phyloP scores from a whole-genome alignment of 176 grass and related monocot species.

The Ananas comosus region DNA sequence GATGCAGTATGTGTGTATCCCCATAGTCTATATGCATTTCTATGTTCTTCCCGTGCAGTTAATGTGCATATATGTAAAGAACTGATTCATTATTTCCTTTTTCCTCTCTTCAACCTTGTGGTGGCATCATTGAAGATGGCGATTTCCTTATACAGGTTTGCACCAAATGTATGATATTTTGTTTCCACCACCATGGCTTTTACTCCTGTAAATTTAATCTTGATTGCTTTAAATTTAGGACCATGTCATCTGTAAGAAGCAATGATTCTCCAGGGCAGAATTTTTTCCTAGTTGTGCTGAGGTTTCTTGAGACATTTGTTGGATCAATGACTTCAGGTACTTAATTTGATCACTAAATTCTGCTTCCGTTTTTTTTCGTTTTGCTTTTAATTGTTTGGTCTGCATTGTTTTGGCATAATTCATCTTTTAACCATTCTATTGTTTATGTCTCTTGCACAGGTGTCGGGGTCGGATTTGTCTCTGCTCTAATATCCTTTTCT shows the following conservation, averaged over 20 bases:
- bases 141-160: conserved; percentile 97
- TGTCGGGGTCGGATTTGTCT: conserved; percentile 93
- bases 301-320: conserved; percentile 98
- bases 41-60: no score
- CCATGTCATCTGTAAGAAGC: conserved; percentile 98
- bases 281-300: conserved; percentile 74
- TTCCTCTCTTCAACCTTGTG: conserved; percentile 25
- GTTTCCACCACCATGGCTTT: neutral
- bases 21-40: neutral
- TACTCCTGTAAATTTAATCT: conserved; percentile 12
- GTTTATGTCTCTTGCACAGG: conserved; percentile 38
- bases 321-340: conserved; percentile 94
- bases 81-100: conserved; percentile 21
- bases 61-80: no score
- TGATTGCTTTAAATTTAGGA: conserved; percentile 31
- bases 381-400: neutral
- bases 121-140: conserved; percentile 54
- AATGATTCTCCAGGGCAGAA: conserved; percentile 64
- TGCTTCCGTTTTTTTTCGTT: neutral
- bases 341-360: neutral
- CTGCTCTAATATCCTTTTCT: conserved; percentile 97
- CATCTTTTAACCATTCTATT: neutral
- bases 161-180: conserved; percentile 3
- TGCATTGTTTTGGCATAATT: no score
- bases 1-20: conserved; percentile 79